Evolutionary conservation across 805 yeast species (phyloP).

Genomic region (Saccharomyces paradoxus): DNA sequence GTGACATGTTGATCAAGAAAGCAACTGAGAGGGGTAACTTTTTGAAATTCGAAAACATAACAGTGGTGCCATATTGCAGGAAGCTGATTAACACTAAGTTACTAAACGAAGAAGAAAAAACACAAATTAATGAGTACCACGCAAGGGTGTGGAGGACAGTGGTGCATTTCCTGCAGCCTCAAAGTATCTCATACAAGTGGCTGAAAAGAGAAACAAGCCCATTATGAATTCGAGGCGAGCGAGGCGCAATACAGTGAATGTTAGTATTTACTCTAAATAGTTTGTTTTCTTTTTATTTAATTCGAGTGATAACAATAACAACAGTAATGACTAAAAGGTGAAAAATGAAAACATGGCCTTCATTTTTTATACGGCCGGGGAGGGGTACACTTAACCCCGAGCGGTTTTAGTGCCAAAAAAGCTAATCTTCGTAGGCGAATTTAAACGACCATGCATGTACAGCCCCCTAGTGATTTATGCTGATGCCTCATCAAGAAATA

Average conservation of each 20-base stretch:
- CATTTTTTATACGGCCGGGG: background rate
- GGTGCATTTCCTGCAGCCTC: conserved; percentile 44
- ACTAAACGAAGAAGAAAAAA: conserved; percentile 52
- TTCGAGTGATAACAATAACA: background rate
- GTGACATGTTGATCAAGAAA: conserved; percentile 55
- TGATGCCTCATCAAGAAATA: background rate
- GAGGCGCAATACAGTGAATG: background rate
- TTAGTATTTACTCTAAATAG: background rate
- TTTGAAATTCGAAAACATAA: conserved; percentile 72
- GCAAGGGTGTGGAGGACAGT: conserved; percentile 45
- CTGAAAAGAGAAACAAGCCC: conserved; percentile 46
- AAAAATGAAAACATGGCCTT: background rate
- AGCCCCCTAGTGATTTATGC: background rate
- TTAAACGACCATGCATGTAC: background rate
- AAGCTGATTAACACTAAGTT: conserved; percentile 56
- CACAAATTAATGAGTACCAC: conserved; percentile 67
- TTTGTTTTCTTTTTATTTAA: background rate
- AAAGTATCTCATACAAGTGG: conserved; percentile 61
- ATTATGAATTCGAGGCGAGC: conserved; percentile 1
- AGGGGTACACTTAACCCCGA: background rate
- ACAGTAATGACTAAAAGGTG: background rate
- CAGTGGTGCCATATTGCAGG: conserved; percentile 77
- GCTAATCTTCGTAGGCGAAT: background rate
- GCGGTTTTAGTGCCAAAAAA: background rate
- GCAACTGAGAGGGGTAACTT: conserved; percentile 42